phyloP scores from a whole-genome alignment of 495 filamentous ascomycete genomes.

The Penicillium crystallinum region DNA sequence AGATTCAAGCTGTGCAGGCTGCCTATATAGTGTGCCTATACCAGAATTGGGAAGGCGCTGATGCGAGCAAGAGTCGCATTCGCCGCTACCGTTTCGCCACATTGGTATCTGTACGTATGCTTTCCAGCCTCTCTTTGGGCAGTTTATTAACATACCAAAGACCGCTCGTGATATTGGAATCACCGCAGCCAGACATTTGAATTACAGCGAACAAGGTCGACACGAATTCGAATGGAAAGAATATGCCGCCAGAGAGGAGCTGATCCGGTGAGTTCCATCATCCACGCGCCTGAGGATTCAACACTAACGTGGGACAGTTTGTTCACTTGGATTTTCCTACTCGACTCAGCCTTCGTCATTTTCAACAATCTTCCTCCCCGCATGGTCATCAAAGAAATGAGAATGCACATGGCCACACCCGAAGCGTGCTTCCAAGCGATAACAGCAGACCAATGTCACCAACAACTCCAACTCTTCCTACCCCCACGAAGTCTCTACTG shows the following conservation, averaged over 20 bases:
- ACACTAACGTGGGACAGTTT: background rate
- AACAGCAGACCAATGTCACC: slow-evolving; percentile 16
- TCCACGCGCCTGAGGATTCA: background rate
- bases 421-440: slow-evolving; percentile 31
- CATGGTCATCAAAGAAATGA: slow-evolving; percentile 30
- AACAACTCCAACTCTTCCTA: slow-evolving; percentile 4
- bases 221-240: slow-evolving; percentile 24
- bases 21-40: slow-evolving; percentile 25
- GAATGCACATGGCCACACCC: slow-evolving; percentile 22
- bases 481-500: slow-evolving; percentile 11
- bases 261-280: slow-evolving; percentile 10
- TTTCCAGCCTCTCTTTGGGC: background rate
- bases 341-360: slow-evolving; percentile 26
- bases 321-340: slow-evolving; percentile 23
- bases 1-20: slow-evolving; percentile 20
- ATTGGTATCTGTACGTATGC: slow-evolving; percentile 17
- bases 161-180: slow-evolving; percentile 21
- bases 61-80: slow-evolving; percentile 19
- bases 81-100: slow-evolving; percentile 18
- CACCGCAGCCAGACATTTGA: slow-evolving; percentile 12
- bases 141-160: slow-evolving; percentile 1
- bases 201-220: slow-evolving; percentile 9
- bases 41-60: slow-evolving; percentile 25
- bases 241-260: slow-evolving; percentile 19
- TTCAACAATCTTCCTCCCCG: slow-evolving; percentile 28